Percentiles rank a stretch among this genome's conserved stretches.
Evolutionary conservation across 2,329 filamentous ascomycete species (phyloP).

Genomic region (Aspergillus melleus): DNA sequence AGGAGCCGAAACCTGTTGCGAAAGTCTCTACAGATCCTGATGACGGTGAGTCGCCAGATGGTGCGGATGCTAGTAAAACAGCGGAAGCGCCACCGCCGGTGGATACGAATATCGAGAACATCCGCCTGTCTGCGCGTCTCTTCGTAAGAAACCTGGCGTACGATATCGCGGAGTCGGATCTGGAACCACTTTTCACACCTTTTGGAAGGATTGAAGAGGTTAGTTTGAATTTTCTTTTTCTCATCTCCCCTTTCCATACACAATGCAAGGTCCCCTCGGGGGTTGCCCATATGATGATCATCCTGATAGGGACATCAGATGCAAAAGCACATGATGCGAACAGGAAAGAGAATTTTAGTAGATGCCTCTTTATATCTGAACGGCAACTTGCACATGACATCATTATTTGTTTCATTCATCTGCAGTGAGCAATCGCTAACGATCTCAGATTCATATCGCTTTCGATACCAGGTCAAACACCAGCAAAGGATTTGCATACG

Average conservation of each 20-base stretch:
- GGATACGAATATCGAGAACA: conserved; percentile 57
- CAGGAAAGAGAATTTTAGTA: conserved; percentile 98
- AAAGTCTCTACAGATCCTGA: conserved; percentile 15
- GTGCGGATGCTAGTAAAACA: conserved; percentile 10
- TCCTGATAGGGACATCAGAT: conserved; percentile 99
- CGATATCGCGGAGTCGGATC: conserved; percentile 71
- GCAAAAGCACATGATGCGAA: conserved; percentile 86
- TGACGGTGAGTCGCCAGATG: conserved; percentile 14
- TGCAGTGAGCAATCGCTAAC: conserved; percentile 43
- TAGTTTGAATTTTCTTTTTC: conserved; percentile 46
- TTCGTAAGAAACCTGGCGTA: conserved; percentile 91
- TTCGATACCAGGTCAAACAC: conserved; percentile 66
- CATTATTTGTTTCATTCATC: conserved; percentile 18
- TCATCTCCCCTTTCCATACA: conserved; percentile 2
- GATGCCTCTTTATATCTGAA: conserved; percentile 93
- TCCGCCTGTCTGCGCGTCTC: conserved; percentile 72
- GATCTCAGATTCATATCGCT: conserved; percentile 77
- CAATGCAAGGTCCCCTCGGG: conserved; percentile 3
- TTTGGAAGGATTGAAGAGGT: conserved; percentile 87
- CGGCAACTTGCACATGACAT: conserved; percentile 32
- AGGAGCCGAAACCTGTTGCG: conserved; percentile 9
- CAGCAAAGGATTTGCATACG: conserved; percentile 87
- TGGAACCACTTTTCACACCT: conserved; percentile 67
- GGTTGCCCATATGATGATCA: conserved; percentile 77
- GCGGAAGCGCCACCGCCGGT: conserved; percentile 24